phyloP scores from a whole-genome alignment of 352 stramenopile genomes.

The Globisporangium emineosum region DNA sequence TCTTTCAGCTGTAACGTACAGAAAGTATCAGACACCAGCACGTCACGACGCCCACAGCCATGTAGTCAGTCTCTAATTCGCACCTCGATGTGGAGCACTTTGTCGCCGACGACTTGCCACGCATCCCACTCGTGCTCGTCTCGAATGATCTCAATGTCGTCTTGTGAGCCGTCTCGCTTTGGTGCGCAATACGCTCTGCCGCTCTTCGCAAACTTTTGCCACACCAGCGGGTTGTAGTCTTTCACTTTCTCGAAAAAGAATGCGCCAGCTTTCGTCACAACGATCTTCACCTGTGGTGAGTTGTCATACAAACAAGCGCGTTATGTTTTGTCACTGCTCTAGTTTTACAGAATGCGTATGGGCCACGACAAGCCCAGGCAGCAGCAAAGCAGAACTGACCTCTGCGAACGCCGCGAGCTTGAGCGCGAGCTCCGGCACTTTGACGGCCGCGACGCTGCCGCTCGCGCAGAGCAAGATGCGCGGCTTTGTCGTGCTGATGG shows the following conservation, averaged over 20 bases:
- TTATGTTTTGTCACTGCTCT: too few species aligned
- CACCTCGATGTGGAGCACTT: constrained; percentile 88
- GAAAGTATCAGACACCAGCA: not conserved
- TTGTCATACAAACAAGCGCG: not conserved
- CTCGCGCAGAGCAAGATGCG: constrained; percentile 74
- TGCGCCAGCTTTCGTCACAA: constrained; percentile 76
- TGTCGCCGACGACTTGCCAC: constrained; percentile 80
- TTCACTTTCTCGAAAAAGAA: constrained; percentile 82
- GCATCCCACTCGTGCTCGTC: constrained; percentile 82
- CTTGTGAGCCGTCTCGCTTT: not conserved
- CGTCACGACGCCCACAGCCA: not conserved
- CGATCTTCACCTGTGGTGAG: constrained; percentile 55
- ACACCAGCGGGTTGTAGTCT: constrained; percentile 59
- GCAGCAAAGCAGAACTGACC: too few species aligned
- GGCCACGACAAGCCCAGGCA: too few species aligned
- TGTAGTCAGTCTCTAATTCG: not conserved
- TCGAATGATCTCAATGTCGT: constrained; percentile 41
- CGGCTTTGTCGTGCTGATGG: constrained; percentile 15
- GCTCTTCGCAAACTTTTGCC: constrained; percentile 40
- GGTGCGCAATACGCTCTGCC: constrained; percentile 7
- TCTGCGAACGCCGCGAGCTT: constrained; percentile 54
- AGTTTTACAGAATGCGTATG: too few species aligned
- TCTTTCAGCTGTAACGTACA: constrained; percentile 77
- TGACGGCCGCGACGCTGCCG: constrained; percentile 86
- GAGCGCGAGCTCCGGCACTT: constrained; percentile 79